Base-by-base conservation (phyloP, 495 filamentous ascomycete species). In the Bryoglossum gracile region DNA sequence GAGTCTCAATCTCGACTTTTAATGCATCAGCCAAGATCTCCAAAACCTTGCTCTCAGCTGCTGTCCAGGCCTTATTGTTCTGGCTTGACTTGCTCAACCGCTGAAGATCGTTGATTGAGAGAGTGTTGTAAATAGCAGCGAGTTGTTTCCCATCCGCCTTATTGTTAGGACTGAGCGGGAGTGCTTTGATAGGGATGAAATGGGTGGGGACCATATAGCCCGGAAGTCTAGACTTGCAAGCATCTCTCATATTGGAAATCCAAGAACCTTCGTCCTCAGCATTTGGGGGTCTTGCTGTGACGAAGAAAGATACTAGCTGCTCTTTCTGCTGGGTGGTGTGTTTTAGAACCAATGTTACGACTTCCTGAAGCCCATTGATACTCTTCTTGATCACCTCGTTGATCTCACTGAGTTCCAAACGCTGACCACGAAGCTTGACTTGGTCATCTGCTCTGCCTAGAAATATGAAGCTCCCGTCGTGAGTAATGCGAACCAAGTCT, bases 191-290 rank as follows among this genome's bases (percentile, higher is more conserved):
- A 9, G 76, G 75, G 16, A 90, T 59, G 45, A 89, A 72, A 55
- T 87, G 81, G 1, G 83, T 84, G 13, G 86, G 86, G 21, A 89
- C 75, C 84, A 89, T 89, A 54, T 89, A 90, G 3, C 67, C 69
- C 2, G 86, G 83, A 4, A 90, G 73, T 22, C 66, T 74, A 5
- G 68, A 54, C 39, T 68, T 70, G 48, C 86, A 89, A 16, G 72
- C 74, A 5, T 76, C 63, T 36, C 63, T 67, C 13, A 77, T 66
- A 9, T 32, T 50, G 3, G 39, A 39, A 18, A 60, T 57, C 30
- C 52, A 16, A 19, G 8, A n/a, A 1, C 34, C 34, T 3, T 37
- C 26, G 18, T 54, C 38, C n/a, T 4, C 4, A 17, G 19, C 23
- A n/a, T 28, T 23, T 1, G 17, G 21, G 28, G 8, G 8, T 32